Base-by-base conservation (phyloP, 306 rosid genomes). In the Heteromeles arbutifolia region DNA sequence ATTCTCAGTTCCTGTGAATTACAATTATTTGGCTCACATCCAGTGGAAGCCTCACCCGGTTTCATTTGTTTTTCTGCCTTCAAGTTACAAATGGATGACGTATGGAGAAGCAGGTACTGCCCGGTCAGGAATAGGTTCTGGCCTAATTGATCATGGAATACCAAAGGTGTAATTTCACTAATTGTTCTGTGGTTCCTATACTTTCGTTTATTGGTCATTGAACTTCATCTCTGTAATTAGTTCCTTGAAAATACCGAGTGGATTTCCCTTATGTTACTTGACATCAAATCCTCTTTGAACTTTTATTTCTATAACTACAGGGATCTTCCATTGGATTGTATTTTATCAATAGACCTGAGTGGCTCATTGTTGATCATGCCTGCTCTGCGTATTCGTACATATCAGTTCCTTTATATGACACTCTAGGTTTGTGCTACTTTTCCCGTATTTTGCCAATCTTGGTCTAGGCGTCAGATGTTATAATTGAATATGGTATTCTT, bases 61-160 rank as follows among this genome's bases (percentile, higher is more conserved):
- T 72, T 70, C 71, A 37, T 72, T 76, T 53, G 53, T 58, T 56
- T 67, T 81, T 69, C 65, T 13, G 15, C 74, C 67, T 56, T 70
- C 28, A 74, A 94, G 99, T 87, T 95, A 95, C 91, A 92, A 95
- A 85, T 95, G 99, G 99, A 90, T 95, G 90, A 95, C 99, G 28
- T 95, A 77, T 79, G 99, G 99, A 88, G 99, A 95, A 85, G 93
- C 88, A 11, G 96, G 92, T 32, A 85, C 93, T 71, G 96, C 97
- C 58, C 87, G 99, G 53, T 78, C 97, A 19, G 93, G 92, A 67
- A 75, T 92, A 80, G 99, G 99, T 79, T 95, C 99, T 85, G 97
- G 97, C 79, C 82, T 95, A 83, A 70, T 92, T 82, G 65, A 82
- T 84, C 82, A 89, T 72, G 97, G 97, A 65, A 80, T 95, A 72